Percentiles rank a stretch among this genome's conserved stretches.
phyloP scores from a whole-genome alignment of 257 asterid genomes.

The Solanum rostratum region DNA sequence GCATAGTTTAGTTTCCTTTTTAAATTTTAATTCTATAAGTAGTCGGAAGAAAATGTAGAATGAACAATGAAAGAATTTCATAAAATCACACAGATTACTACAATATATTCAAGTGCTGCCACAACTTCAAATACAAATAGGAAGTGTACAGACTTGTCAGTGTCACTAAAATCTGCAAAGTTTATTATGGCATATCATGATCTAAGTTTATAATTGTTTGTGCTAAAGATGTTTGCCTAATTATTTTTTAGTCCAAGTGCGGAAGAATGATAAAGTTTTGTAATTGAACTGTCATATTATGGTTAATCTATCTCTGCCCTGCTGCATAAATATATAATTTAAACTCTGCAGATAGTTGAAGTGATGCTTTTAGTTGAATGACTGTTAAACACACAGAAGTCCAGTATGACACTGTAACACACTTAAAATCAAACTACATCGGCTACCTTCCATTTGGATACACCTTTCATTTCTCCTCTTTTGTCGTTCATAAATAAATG shows the following conservation, averaged over 20 bases:
- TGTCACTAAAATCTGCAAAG: background rate
- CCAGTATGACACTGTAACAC: background rate
- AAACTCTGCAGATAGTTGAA: background rate
- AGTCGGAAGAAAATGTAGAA: background rate
- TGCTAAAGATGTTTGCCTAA: background rate
- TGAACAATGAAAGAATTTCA: background rate
- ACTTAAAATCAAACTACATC: background rate
- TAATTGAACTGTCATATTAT: background rate
- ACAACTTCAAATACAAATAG: background rate
- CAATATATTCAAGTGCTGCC: background rate
- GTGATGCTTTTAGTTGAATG: background rate
- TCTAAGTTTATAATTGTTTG: background rate
- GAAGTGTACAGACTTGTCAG: background rate
- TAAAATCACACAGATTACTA: background rate
- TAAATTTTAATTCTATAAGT: too few species aligned
- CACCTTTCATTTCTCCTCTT: background rate
- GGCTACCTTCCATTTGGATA: background rate
- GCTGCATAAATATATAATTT: background rate
- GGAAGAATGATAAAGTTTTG: background rate
- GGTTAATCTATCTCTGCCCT: background rate
- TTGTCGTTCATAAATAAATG: background rate
- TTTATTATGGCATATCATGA: background rate
- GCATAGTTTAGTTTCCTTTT: background rate
- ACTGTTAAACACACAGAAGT: background rate
- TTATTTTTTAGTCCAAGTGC: background rate